Evolutionary conservation across 2,329 filamentous ascomycete genomes (phyloP).

Genomic region (Graphiopsis chlorocephala): DNA sequence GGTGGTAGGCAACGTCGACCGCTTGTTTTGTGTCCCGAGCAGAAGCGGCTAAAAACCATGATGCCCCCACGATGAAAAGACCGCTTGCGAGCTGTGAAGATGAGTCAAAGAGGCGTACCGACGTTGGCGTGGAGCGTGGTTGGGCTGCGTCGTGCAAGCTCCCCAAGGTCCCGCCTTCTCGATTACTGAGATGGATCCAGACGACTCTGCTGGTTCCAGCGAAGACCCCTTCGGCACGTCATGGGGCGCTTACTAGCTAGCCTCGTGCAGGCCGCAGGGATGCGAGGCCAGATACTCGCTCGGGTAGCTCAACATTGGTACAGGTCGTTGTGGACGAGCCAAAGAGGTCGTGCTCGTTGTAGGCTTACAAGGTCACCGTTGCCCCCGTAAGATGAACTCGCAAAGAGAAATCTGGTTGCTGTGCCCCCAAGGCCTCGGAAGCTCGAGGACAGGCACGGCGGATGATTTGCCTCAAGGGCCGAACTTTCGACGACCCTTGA

Average conservation of each 20-base stretch:
- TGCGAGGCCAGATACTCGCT: conserved; percentile 10
- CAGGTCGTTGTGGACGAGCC: not conserved
- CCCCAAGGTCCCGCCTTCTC: conserved; percentile 11
- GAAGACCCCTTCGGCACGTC: conserved; percentile 16
- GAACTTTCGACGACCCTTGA: conserved; percentile 14
- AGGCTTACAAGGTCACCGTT: not conserved
- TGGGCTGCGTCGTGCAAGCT: conserved; percentile 8
- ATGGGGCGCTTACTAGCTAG: conserved; percentile 13
- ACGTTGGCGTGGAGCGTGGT: conserved; percentile 6
- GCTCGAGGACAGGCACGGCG: not conserved
- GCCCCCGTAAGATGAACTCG: not conserved
- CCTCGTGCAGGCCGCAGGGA: conserved; percentile 16
- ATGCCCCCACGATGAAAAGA: not conserved
- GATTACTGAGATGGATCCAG: conserved; percentile 15
- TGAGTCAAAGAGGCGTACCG: conserved; percentile 12
- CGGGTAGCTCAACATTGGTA: conserved; percentile 8
- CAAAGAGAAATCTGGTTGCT: not conserved
- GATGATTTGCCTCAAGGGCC: conserved; percentile 13
- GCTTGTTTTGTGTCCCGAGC: not conserved
- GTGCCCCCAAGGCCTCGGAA: not conserved
- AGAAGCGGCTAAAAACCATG: not conserved
- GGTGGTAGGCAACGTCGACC: conserved; percentile 2
- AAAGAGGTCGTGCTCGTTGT: not conserved
- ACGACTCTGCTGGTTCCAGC: conserved; percentile 14
- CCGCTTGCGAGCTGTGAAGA: not conserved